Base-by-base conservation (phyloP, 106 monocot species). In the Acorus calamus region DNA sequence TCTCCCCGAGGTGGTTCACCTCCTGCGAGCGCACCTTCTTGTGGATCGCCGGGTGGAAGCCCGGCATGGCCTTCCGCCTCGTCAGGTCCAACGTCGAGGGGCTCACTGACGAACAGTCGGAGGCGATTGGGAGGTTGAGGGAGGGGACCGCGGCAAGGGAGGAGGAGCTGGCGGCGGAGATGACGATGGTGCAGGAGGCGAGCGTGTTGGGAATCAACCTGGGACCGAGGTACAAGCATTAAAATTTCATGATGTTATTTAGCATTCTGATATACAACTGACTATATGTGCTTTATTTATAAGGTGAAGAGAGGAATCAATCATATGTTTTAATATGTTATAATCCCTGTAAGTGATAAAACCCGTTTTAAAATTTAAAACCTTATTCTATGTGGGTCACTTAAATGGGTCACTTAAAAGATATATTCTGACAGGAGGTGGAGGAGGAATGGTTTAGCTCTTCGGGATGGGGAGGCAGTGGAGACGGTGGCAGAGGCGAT, bases 21-120 rank as follows among this genome's bases (percentile, higher is more conserved):
- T 76, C 80, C 8, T 45, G 75, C 46, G 80, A 80, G 63, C 65
- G 80, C 47, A 64, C 66, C 71, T 80, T 80, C 66, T 59, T 80
- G 51, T 80, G 80, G 75, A 44, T 67, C 11, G 71, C 69, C 44
- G 80, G 80, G 0, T 71, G 70, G 71, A 70, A 63, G 46, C 80
- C 80, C 45, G 66, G 75, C 6, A 66, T 80, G 50, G 59, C 44
- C 12, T 80, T 80, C 52, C 66, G 67, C 47, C 66, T 80, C 45
- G 56, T 75, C 42, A 13, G 28, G 9, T 4, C 41, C 61, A 7
- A 47, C 62, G 52, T 42, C 41, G 46, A 1, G 4, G 13, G 2
- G 41, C 56, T 50, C 14, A 8, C 61, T 3, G 10, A 28, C 3
- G 56, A 61, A 42, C 80, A 61, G 53, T 28, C 28, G 28, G 28